Conservation (phyloP, 371 early-diverging fungal species). For the Mucor indicus region DNA sequence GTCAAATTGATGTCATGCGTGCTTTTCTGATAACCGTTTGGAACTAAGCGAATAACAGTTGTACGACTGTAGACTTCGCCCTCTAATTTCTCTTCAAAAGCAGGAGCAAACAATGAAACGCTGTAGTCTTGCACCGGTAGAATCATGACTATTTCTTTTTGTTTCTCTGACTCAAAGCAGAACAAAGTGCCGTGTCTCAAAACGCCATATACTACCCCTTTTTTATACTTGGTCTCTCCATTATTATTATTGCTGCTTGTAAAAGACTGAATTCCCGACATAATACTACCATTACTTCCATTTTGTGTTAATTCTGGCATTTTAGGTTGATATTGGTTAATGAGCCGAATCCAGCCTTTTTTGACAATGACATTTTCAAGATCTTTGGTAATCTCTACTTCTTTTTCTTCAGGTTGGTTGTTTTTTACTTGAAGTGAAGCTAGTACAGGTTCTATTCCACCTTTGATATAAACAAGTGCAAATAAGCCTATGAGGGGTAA, state of each 20-base stretch:
- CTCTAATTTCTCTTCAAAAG: constrained; percentile 34
- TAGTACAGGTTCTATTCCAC: background rate
- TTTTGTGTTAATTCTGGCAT: constrained; percentile 15
- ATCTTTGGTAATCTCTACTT: background rate
- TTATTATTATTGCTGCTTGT: constrained; percentile 1
- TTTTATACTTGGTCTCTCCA: constrained; percentile 5
- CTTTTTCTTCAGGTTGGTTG: background rate
- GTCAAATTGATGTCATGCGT: background rate
- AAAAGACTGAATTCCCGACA: constrained; percentile 27
- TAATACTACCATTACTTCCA: constrained; percentile 7
- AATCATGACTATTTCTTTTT: constrained; percentile 68
- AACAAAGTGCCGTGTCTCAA: constrained; percentile 77
- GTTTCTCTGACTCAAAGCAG: constrained; percentile 74
- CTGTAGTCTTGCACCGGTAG: constrained; percentile 66
- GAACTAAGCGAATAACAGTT: constrained; percentile 50
- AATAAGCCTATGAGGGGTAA: constrained; percentile 13
- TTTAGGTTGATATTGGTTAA: constrained; percentile 30
- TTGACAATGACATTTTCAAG: constrained; percentile 22
- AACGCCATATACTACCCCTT: constrained; percentile 60
- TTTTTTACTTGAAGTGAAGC: background rate
- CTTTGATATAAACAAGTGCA: constrained; percentile 8
- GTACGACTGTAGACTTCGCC: constrained; percentile 52
- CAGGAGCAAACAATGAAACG: constrained; percentile 62
- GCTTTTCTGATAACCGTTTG: constrained; percentile 5
- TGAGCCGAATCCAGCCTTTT: constrained; percentile 39